Percentiles rank a stretch among this genome's conserved stretches.
Conservation (phyloP, 2,329 filamentous ascomycete genomes). For the Sarocladiaceae sp. region DNA sequence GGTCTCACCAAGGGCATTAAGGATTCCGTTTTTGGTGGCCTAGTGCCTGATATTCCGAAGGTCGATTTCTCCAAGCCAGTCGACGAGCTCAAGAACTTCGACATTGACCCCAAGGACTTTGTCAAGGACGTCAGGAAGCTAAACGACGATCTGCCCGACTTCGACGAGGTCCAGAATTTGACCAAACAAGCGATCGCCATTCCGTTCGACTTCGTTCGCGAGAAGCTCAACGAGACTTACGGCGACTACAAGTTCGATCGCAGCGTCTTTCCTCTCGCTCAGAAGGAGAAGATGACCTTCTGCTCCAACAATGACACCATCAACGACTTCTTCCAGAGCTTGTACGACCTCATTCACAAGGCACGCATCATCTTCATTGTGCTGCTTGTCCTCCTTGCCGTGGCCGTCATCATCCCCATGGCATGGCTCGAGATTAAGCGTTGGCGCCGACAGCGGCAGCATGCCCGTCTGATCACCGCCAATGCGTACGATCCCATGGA, state of each 20-base stretch:
- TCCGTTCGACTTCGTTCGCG: constrained; percentile 76
- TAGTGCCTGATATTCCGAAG: constrained; percentile 34
- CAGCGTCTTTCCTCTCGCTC: constrained; percentile 71
- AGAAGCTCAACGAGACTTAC: constrained; percentile 64
- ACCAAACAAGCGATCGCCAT: constrained; percentile 67
- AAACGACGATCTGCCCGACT: constrained; percentile 74
- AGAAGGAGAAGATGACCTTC: constrained; percentile 77
- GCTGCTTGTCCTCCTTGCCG: constrained; percentile 64
- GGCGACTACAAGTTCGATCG: constrained; percentile 72
- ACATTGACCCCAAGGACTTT: constrained; percentile 61
- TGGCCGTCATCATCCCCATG: constrained; percentile 72
- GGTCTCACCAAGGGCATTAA: constrained; percentile 38
- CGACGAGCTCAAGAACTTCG: constrained; percentile 60
- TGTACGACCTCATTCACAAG: constrained; percentile 59
- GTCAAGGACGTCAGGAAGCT: constrained; percentile 63
- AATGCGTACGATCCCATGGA: constrained; percentile 75
- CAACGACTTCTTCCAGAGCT: constrained; percentile 71
- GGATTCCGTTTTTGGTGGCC: constrained; percentile 43
- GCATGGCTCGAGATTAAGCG: constrained; percentile 72
- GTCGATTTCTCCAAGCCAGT: constrained; percentile 63
- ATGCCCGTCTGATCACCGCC: constrained; percentile 58
- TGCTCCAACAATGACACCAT: constrained; percentile 82
- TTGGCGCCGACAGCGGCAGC: constrained; percentile 67
- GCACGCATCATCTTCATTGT: constrained; percentile 71
- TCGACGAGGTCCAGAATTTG: constrained; percentile 75